These are phyloP conservation scores for Tricholoma furcatifolium DNA, from an alignment of 768 basidiomycete genomes.

Conservation along the genomic window DNA sequence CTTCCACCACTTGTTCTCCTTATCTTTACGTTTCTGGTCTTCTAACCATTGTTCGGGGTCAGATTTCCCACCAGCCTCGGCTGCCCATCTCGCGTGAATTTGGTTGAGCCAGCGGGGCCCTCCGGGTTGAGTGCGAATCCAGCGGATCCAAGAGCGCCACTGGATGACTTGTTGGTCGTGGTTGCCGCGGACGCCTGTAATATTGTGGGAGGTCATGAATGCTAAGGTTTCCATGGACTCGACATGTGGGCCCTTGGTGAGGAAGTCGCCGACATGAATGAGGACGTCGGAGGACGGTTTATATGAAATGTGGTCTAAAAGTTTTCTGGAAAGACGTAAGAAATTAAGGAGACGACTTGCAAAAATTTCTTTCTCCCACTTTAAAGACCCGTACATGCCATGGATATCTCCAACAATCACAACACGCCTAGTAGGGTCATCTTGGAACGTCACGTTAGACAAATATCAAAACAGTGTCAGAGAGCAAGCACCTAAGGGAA, in stretches of 20 bases:
- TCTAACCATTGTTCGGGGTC: slow-evolving; percentile 42
- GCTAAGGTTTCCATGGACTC: slow-evolving; percentile 63
- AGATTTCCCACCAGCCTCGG: slow-evolving; percentile 27
- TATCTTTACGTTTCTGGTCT: slow-evolving; percentile 25
- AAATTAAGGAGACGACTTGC: not conserved
- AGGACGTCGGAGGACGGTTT: slow-evolving; percentile 61
- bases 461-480: not conserved
- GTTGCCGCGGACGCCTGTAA: slow-evolving; percentile 88
- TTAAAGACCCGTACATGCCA: slow-evolving; percentile 69
- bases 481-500: slow-evolving; percentile 50
- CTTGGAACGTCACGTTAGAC: slow-evolving; percentile 32
- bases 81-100: slow-evolving; percentile 44
- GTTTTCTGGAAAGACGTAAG: slow-evolving; percentile 41
- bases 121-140: slow-evolving; percentile 56
- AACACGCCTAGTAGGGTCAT: slow-evolving; percentile 50
- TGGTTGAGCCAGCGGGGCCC: slow-evolving; percentile 54
- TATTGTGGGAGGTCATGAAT: slow-evolving; percentile 60
- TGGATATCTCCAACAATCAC: slow-evolving; percentile 89
- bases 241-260: slow-evolving; percentile 63
- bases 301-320: slow-evolving; percentile 65
- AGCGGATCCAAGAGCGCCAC: slow-evolving; percentile 86
- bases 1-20: slow-evolving; percentile 40
- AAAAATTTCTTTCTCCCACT: slow-evolving; percentile 41
- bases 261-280: slow-evolving; percentile 81
- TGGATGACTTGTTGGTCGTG: slow-evolving; percentile 91